These are phyloP conservation scores for Omphalotus olearius DNA, from an alignment of 1,284 basidiomycete genomes.

Conservation along the genomic window DNA sequence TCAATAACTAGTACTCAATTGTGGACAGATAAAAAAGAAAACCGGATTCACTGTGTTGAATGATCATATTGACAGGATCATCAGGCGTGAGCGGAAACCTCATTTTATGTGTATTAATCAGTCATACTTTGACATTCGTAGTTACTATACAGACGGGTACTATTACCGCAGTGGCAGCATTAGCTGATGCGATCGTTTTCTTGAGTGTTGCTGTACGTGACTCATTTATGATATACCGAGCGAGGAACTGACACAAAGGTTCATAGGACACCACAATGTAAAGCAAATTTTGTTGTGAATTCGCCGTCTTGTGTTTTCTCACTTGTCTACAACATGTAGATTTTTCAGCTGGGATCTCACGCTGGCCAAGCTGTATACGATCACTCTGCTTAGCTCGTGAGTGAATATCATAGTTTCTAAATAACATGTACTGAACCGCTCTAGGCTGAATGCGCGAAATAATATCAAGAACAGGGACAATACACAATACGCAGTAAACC, in stretches of 20 bases:
- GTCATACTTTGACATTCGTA: background rate
- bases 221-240: background rate
- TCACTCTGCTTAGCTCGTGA: slow-evolving; percentile 14
- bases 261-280: slow-evolving; percentile 10
- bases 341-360: slow-evolving; percentile 15
- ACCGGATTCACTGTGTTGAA: background rate
- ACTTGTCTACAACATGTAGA: background rate
- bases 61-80: slow-evolving; percentile 11
- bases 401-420: background rate
- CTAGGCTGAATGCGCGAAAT: slow-evolving; percentile 1
- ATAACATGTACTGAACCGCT: background rate
- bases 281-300: background rate
- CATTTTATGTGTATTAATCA: background rate
- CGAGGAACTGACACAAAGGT: background rate
- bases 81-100: slow-evolving; percentile 2
- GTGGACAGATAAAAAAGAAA: slow-evolving; percentile 6
- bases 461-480: background rate
- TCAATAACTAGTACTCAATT: background rate
- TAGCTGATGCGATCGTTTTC: slow-evolving; percentile 13
- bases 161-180: slow-evolving; percentile 12
- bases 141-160: slow-evolving; percentile 14
- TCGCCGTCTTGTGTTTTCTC: background rate
- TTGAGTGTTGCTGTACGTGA: slow-evolving; percentile 1
- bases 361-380: slow-evolving; percentile 14
- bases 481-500: too few relatives aligned